These are phyloP conservation scores for Kodamaea kakaduensis DNA, from an alignment of 805 yeast species.

Conservation along the genomic window DNA sequence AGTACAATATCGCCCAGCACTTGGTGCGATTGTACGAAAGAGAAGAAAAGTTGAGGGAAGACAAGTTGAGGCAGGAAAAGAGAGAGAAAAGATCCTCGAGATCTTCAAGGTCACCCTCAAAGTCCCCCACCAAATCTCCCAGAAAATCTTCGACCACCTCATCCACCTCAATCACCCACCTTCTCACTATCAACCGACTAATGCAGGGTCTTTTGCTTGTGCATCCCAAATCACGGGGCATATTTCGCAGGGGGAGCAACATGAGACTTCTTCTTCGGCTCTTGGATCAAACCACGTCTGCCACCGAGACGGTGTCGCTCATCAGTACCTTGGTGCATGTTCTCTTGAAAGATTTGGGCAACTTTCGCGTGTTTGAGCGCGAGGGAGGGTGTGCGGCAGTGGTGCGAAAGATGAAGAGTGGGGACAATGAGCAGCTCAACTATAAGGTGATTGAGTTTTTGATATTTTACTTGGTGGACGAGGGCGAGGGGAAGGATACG, in stretches of 20 bases:
- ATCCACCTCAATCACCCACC: constrained; percentile 7
- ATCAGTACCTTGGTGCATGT: constrained; percentile 57
- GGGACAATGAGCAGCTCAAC: constrained; percentile 43
- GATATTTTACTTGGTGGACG: constrained; percentile 66
- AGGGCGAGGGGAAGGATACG: constrained; percentile 19
- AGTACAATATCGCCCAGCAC: constrained; percentile 45
- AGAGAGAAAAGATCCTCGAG: constrained; percentile 2
- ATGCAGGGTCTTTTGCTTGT: constrained; percentile 59
- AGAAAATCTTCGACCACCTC: constrained; percentile 13
- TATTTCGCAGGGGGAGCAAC: constrained; percentile 43
- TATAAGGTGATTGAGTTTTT: constrained; percentile 65
- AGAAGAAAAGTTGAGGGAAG: neutral
- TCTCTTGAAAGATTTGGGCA: constrained; percentile 52
- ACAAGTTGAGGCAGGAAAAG: neutral
- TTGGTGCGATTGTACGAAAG: constrained; percentile 21
- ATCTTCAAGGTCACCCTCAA: neutral
- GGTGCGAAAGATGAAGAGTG: constrained; percentile 33
- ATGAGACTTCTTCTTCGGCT: constrained; percentile 32
- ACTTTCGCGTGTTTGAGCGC: constrained; percentile 55
- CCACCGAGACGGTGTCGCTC: constrained; percentile 26
- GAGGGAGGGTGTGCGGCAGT: constrained; percentile 52
- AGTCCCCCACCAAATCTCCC: too few species aligned
- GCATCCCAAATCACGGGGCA: constrained; percentile 51
- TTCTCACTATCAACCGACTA: constrained; percentile 33
- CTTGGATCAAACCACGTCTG: constrained; percentile 16